These are phyloP conservation scores for Juglanconis juglandina DNA, from an alignment of 2,329 filamentous ascomycete genomes.

Conservation along the genomic window DNA sequence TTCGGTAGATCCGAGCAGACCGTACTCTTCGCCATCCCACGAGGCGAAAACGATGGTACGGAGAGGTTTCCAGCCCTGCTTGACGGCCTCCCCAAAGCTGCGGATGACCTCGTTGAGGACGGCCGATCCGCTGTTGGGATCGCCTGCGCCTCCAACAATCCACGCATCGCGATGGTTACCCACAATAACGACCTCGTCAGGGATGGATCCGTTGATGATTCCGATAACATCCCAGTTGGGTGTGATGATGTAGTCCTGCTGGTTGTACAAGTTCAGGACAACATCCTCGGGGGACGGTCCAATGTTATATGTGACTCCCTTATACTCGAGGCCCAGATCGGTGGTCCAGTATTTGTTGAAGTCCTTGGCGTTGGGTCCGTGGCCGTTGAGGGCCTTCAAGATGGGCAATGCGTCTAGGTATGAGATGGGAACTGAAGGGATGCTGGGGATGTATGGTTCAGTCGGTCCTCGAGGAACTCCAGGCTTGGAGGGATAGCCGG, in stretches of 20 bases:
- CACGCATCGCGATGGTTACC: constrained; percentile 93
- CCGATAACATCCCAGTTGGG: constrained; percentile 78
- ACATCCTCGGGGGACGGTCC: constrained; percentile 51
- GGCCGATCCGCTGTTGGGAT: constrained; percentile 80
- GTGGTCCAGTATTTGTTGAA: constrained; percentile 63
- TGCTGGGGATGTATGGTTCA: constrained; percentile 62
- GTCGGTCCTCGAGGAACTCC: constrained; percentile 64
- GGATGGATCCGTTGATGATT: constrained; percentile 71
- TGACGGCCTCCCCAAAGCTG: constrained; percentile 67
- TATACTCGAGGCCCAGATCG: constrained; percentile 41
- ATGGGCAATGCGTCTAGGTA: constrained; percentile 73
- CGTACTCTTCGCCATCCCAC: constrained; percentile 76
- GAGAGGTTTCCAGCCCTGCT: constrained; percentile 48
- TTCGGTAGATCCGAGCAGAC: constrained; percentile 75
- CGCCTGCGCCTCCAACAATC: constrained; percentile 79
- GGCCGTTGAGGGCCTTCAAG: constrained; percentile 72
- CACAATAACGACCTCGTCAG: constrained; percentile 24
- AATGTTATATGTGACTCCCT: constrained; percentile 39
- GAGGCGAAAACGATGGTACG: constrained; percentile 63
- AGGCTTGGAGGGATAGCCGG: constrained; percentile 75
- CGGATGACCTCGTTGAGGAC: constrained; percentile 75
- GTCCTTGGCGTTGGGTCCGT: constrained; percentile 65
- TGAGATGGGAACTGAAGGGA: constrained; percentile 79
- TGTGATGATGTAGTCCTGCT: constrained; percentile 66
- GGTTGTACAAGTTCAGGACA: constrained; percentile 62